These are phyloP conservation scores for Penicillium sumatraense DNA, from an alignment of 2,329 filamentous ascomycete species.

Conservation along the genomic window DNA sequence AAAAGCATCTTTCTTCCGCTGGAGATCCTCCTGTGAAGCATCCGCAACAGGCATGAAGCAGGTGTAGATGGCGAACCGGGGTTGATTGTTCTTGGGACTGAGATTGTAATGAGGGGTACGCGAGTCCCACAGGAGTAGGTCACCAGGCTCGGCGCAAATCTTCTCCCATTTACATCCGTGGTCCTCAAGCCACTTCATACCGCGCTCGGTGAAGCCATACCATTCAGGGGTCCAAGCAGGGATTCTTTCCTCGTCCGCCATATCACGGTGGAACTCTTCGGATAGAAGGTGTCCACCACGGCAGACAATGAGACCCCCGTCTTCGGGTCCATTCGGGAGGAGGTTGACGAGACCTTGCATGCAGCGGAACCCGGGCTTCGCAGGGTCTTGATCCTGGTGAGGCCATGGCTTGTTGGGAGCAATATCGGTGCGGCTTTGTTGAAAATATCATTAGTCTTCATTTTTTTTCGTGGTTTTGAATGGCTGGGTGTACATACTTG, in stretches of 20 bases:
- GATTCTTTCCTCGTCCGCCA: constrained; percentile 33
- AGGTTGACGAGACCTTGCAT: constrained; percentile 58
- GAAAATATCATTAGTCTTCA: background rate
- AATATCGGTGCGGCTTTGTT: constrained; percentile 20
- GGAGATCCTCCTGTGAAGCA: constrained; percentile 47
- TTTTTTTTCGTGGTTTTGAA: background rate
- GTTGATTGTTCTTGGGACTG: constrained; percentile 33
- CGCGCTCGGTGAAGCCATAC: constrained; percentile 35
- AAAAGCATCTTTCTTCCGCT: constrained; percentile 49
- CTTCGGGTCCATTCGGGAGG: constrained; percentile 39
- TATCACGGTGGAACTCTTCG: constrained; percentile 36
- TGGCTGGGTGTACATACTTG: constrained; percentile 26
- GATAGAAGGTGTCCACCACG: constrained; percentile 35
- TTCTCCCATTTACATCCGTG: constrained; percentile 38
- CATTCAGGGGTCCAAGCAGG: constrained; percentile 34
- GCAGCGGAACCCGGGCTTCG: constrained; percentile 54
- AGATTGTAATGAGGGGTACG: constrained; percentile 48
- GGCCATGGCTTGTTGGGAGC: constrained; percentile 50
- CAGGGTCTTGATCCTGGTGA: constrained; percentile 53
- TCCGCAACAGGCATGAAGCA: constrained; percentile 48
- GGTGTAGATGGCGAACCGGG: constrained; percentile 45
- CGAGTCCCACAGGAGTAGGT: constrained; percentile 50
- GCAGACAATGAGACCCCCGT: constrained; percentile 45
- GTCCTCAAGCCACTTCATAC: constrained; percentile 40
- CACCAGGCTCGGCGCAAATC: constrained; percentile 49